Evolutionary conservation across 1,139 yeast genomes (phyloP), one percentile per base, ranked within the genome.

Genomic region (Blastobotrys persicus): DNA sequence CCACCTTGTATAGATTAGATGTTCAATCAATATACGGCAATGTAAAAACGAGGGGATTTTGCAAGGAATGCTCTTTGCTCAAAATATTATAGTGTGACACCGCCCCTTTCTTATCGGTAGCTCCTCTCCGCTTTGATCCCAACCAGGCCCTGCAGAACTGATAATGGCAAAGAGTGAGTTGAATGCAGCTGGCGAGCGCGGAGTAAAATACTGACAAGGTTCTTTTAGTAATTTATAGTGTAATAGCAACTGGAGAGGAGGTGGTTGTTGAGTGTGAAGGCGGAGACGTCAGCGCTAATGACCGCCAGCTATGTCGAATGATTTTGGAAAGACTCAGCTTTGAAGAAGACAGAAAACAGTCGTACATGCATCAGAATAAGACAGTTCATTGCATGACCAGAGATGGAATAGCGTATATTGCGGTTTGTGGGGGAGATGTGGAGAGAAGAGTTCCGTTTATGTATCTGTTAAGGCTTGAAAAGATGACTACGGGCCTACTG

Each of bases 341-440:
- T 2, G 56, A 50, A 5, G 66, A 64, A 18, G 63, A 63, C 44
- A 56, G 56, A 38, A 62, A 64, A 61, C 58, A 61, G 55, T 65
- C 67, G 26, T 64, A 60, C 53, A 54, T 65, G 34, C 68, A 69
- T 49, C 68, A 66, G 44, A 60, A 61, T 39, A 55, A 62, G 45
- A 59, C 64, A 16, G 65, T 66, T 17, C 72, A 69, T 52, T 66
- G 65, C 54, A 57, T 68, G n/a, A 62, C 69, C 19, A 54, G 60
- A 7, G 47, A 44, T 7, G 50, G 72, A 4, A 45, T 67, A 13
- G 63, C 68, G 6, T 67, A 56, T 50, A 45, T 67, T 26, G 67
- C 60, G 20, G 68, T 68, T 26, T 55, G 63, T 12, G 51, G 52
- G 38, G 59, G 56, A 18, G 49, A 58, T 14, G 61, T 62, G 32